Base-by-base conservation (phyloP, 805 yeast species). In the Groenewaldozyma salmanticensis region DNA sequence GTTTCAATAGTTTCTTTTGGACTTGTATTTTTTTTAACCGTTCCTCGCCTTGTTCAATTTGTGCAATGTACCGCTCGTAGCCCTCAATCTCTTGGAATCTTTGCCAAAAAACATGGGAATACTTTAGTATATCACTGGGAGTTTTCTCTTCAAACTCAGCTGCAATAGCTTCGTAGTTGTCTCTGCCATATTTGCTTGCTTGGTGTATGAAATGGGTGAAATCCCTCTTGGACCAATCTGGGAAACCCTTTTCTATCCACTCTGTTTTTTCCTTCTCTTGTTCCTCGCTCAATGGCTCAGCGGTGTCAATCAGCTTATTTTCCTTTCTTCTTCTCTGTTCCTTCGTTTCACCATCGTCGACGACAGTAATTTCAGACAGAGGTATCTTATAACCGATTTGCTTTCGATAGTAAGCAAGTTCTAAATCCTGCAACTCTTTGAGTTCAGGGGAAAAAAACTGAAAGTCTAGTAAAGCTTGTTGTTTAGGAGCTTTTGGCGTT, bases 1-100 rank as follows among this genome's bases (percentile, higher is more conserved):
- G 69, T 50, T 87, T 73, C 41, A 90, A 68, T 11, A 86, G 73
- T 59, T 82, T 92, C 53, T 78, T 81, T 54, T 87, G 96, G 17
- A 79, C 64, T 50, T 72, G 74, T 9, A 72, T 59, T 50, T 75
- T 79, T 35, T 76, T 65, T 11, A 81, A 70, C 56, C 75, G 79
- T 40, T 83, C 94, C 58, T 92, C 97, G 16, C 96, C 98, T 3
- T 71, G 69, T 56, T 90, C 96, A 44, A 92, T 83, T 52, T 81
- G 92, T 17, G 71, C 66, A 40, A 88, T 62, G 58, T 81, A 85
- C 50, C 83, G 70, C 48, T 92, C 97, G 58, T 79, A 80, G n/a
- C 95, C 96, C 21, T 87, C 95, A 42, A 92, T 77, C 51, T 81
- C 85, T 39, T 74, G 66, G 55, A 76, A 80, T 41, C 81, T 70